Conservation (phyloP, 495 filamentous ascomycete species). For the Annulohypoxylon stygium region DNA sequence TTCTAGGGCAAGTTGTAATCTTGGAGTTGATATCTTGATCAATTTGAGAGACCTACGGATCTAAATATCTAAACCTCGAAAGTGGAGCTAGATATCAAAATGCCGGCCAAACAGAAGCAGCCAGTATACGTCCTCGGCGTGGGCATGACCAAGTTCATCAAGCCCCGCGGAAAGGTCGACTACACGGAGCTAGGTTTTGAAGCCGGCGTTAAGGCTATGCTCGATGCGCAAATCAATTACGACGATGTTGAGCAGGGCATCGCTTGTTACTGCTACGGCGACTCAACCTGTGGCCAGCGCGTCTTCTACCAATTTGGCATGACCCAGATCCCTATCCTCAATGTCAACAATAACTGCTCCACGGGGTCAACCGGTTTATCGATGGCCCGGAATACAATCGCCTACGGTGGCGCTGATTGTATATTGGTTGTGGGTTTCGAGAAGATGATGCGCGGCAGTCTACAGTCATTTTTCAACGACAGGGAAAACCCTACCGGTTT, state of each 20-base stretch:
- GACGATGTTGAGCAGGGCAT: conserved; percentile 96
- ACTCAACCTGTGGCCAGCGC: conserved; percentile 93
- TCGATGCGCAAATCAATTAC: conserved; percentile 95
- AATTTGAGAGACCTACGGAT: background rate
- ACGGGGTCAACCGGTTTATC: conserved; percentile 90
- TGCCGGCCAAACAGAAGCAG: conserved; percentile 61
- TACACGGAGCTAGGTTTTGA: conserved; percentile 94
- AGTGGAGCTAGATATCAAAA: conserved; percentile 38
- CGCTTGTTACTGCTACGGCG: conserved; percentile 98
- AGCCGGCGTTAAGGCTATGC: conserved; percentile 93
- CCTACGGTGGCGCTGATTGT: conserved; percentile 83
- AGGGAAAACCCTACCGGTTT: conserved; percentile 80
- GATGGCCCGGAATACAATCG: conserved; percentile 85
- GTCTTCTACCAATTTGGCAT: conserved; percentile 99
- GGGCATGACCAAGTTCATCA: conserved; percentile 99
- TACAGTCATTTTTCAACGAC: conserved; percentile 85
- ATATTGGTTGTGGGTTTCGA: conserved; percentile 95
- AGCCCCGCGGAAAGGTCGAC: conserved; percentile 91
- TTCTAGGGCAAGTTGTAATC: background rate
- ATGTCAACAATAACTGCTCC: conserved; percentile 98
- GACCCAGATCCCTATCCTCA: conserved; percentile 94
- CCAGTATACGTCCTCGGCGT: conserved; percentile 90
- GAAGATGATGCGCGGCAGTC: conserved; percentile 94
- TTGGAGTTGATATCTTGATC: background rate
- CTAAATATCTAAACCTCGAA: background rate